These are phyloP conservation scores for Penicillium coffeae DNA, from an alignment of 495 filamentous ascomycete genomes.

Conservation along the genomic window DNA sequence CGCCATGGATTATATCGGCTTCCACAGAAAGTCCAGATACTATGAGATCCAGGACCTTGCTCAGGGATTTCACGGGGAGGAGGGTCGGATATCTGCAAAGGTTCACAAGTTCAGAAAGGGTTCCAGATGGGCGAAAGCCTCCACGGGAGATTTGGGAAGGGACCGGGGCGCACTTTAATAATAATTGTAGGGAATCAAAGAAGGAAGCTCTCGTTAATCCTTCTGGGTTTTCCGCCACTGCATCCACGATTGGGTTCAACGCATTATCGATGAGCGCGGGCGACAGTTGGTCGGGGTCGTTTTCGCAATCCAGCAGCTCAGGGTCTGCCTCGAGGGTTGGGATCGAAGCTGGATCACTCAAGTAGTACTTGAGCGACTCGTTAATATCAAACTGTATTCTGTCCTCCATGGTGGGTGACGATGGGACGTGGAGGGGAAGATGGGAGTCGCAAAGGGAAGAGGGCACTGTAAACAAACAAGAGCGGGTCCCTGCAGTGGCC, in stretches of 20 bases:
- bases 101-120: constrained; percentile 62
- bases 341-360: constrained; percentile 81
- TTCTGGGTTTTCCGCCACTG: constrained; percentile 86
- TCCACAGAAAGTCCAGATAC: constrained; percentile 92
- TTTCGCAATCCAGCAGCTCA: constrained; percentile 84
- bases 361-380: constrained; percentile 89
- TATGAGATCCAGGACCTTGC: constrained; percentile 90
- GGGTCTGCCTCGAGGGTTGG: constrained; percentile 84
- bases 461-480: constrained; percentile 14
- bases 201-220: constrained; percentile 70
- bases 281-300: constrained; percentile 80
- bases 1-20: constrained; percentile 78
- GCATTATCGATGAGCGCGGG: constrained; percentile 73
- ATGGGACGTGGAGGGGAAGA: constrained; percentile 5
- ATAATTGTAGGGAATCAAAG: constrained; percentile 90
- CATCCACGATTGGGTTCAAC: constrained; percentile 90
- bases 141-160: constrained; percentile 44
- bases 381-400: constrained; percentile 87
- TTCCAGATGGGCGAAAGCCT: constrained; percentile 34
- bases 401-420: constrained; percentile 61
- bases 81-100: constrained; percentile 73
- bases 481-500: constrained; percentile 1
- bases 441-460: constrained; percentile 9
- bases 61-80: constrained; percentile 74
- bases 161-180: constrained; percentile 88